phyloP scores from a whole-genome alignment of 108 stramenopile genomes.

The Thalassiosira profunda region DNA sequence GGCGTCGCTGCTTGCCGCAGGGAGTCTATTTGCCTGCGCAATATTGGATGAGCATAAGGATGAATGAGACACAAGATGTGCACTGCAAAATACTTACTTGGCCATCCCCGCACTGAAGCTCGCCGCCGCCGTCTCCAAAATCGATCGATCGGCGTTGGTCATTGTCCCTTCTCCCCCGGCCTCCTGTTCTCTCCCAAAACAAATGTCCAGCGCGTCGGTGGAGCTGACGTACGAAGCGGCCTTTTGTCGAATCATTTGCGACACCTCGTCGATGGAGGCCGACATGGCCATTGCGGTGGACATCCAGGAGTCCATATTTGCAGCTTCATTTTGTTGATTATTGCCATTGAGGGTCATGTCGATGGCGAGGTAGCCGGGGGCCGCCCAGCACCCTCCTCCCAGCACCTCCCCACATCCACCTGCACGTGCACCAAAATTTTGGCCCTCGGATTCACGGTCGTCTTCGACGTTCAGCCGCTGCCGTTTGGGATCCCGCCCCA shows the following conservation, averaged over 20 bases:
- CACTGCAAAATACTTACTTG: too few relatives aligned
- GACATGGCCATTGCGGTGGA: conserved; percentile 40
- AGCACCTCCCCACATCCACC: neutral
- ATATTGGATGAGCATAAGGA: too few relatives aligned
- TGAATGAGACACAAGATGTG: too few relatives aligned
- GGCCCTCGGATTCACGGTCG: neutral
- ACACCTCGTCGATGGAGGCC: conserved; percentile 45
- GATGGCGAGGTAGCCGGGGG: neutral
- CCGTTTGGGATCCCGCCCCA: conserved; percentile 42
- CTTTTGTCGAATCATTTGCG: conserved; percentile 34
- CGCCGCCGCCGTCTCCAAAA: conserved; percentile 84
- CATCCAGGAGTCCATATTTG: conserved; percentile 39
- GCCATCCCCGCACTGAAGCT: conserved; percentile 85
- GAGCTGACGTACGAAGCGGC: conserved; percentile 30
- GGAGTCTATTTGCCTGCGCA: neutral
- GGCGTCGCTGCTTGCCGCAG: too few relatives aligned
- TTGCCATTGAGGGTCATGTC: neutral
- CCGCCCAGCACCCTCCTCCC: neutral
- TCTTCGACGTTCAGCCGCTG: conserved; percentile 9
- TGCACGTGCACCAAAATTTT: neutral
- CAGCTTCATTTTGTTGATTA: neutral
- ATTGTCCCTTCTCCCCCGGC: conserved; percentile 30
- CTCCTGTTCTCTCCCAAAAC: conserved; percentile 2
- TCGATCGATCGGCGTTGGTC: conserved; percentile 70
- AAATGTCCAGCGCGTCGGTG: conserved; percentile 38